A percentile compares a stretch with the other conserved stretches of the same genome.
These are phyloP conservation scores for Diplodia sapinea DNA, from an alignment of 2,329 filamentous ascomycete species.

Conservation along the genomic window DNA sequence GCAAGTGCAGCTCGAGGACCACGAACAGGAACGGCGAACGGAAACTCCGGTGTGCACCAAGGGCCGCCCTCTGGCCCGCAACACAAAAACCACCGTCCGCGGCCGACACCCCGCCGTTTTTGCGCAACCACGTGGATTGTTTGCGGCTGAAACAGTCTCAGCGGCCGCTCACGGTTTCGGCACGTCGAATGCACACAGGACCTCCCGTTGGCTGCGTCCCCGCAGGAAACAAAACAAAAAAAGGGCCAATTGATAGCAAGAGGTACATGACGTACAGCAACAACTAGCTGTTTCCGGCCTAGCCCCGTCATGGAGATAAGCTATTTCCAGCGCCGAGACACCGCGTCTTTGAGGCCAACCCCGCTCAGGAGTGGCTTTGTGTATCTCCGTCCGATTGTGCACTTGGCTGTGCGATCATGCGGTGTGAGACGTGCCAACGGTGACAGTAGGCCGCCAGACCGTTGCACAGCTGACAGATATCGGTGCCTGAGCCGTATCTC, in stretches of 20 bases:
- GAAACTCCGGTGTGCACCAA: neutral
- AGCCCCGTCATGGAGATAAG: conserved; percentile 5
- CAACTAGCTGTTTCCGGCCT: neutral
- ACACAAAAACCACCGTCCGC: neutral
- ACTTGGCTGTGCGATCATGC: neutral
- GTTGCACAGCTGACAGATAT: neutral
- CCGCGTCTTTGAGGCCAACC: neutral
- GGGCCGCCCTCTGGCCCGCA: neutral
- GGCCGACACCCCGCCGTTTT: neutral
- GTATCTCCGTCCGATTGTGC: neutral
- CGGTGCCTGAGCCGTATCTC: neutral
- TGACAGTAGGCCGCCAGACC: neutral
- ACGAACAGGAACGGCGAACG: conserved; percentile 4
- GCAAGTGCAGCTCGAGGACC: neutral
- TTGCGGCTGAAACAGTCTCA: neutral
- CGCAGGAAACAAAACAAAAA: neutral
- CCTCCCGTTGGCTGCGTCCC: neutral
- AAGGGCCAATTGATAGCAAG: neutral
- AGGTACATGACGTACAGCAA: neutral
- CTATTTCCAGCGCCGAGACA: neutral
- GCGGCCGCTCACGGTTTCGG: neutral
- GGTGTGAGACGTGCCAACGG: neutral
- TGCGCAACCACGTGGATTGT: neutral
- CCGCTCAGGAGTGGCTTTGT: conserved; percentile 8
- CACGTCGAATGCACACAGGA: neutral